Base-by-base conservation (phyloP, 1,139 yeast species). In the Saccharomyces hybrid region DNA sequence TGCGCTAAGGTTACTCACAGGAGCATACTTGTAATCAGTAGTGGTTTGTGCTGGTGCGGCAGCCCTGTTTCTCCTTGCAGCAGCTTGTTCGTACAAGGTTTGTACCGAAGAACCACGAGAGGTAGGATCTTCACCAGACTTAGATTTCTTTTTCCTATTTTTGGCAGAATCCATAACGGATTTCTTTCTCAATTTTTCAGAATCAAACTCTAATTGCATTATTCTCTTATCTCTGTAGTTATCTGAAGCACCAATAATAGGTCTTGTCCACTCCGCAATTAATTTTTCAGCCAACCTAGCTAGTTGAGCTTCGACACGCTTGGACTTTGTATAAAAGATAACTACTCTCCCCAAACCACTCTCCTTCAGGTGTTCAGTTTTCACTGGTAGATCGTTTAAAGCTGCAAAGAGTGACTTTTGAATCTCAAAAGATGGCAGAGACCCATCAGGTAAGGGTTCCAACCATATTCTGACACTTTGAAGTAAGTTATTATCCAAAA, bases 211-310 rank as follows among this genome's bases (percentile, higher is more conserved):
- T 58, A 82, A 80, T 60, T 84, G 80, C 65, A 81, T 81, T 57
- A 93, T 84, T 57, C 83, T 78, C 72, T 90, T 85, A 72, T 93
- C 97, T 71, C 95, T 84, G 75, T 91, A 93, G 62, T 93, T 89
- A 71, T 93, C 98, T 2, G 96, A 86, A 59, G 96, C 86, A 62
- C 96, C 96, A 78, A 95, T 88, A 58, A 95, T 90, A 44, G 99
- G 99, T 71, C 99, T 82, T 7, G 98, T 93, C 99, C 99, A 93
- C 70, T 90, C 95, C 38, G 97, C 96, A 63, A 95, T 86, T 57
- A 95, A 76, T 67, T 84, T 83, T 69, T 93, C 98, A 5, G 96
- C 99, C 50, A 85, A 78, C 66, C 95, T 84, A 70, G 91, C 90
- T 68, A 95, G 81, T 53, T 80, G 77, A 46, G 88, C 86, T 71